Percentiles rank a stretch among this genome's conserved stretches.
Evolutionary conservation across 2,329 filamentous ascomycete species (phyloP).

Genomic region (Sporothrix protearum): DNA sequence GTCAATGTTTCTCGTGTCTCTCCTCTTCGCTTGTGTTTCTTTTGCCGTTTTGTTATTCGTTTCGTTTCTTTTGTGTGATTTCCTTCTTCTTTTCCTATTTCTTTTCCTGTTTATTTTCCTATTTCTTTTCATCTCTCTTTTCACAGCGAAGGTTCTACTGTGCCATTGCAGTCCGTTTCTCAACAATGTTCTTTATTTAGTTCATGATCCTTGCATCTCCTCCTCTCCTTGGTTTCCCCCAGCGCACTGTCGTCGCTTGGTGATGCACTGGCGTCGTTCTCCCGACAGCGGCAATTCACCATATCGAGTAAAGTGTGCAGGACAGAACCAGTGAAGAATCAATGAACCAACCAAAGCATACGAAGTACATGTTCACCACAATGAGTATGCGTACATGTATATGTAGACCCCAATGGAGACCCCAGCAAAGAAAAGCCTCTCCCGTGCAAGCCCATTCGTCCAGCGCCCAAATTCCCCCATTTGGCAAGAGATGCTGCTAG

Average conservation of each 20-base stretch:
- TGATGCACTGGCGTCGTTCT: background rate
- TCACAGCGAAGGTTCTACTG: too few relatives aligned
- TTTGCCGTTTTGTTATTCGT: background rate
- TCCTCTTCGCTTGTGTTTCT: background rate
- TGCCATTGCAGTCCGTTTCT: too few relatives aligned
- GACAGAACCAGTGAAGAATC: background rate
- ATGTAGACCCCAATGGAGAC: background rate
- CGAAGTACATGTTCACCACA: too few relatives aligned
- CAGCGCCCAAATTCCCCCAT: background rate
- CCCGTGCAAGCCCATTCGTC: constrained; percentile 8
- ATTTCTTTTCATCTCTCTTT: too few relatives aligned
- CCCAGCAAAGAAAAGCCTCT: background rate
- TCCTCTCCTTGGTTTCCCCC: background rate
- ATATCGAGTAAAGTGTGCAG: constrained; percentile 2
- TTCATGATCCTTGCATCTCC: background rate
- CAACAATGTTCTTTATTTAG: background rate
- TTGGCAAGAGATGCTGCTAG: too few relatives aligned
- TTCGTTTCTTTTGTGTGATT: background rate
- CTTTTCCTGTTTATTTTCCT: too few relatives aligned
- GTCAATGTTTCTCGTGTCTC: background rate
- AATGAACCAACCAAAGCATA: too few relatives aligned
- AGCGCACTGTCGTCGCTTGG: background rate
- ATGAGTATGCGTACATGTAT: too few relatives aligned
- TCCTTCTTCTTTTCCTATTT: background rate
- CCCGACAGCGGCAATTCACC: background rate